These are phyloP conservation scores for Rhodotorula sp. DNA, from an alignment of 1,284 basidiomycete species.

Conservation along the genomic window DNA sequence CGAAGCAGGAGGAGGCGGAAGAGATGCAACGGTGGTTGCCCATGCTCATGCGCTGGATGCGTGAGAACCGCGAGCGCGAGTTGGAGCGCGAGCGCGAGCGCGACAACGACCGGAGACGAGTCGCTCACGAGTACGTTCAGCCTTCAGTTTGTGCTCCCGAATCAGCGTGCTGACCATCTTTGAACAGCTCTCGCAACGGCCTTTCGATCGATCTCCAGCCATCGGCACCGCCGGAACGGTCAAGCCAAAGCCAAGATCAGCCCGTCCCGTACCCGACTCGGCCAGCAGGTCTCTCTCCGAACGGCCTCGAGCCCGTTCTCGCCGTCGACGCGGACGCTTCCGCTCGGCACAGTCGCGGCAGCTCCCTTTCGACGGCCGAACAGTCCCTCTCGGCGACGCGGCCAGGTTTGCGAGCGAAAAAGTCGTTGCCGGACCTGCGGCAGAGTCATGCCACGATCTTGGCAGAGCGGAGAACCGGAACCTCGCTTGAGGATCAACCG, in stretches of 20 bases:
- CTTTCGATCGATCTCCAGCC: no score
- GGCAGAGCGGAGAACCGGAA: constrained; percentile 40
- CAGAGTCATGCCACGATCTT: constrained; percentile 54
- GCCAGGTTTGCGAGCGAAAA: constrained; percentile 56
- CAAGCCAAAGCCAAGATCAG: no score
- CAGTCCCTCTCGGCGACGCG: constrained; percentile 3
- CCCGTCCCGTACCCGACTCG: no score
- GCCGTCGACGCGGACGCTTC: constrained; percentile 32
- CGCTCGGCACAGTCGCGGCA: constrained; percentile 58
- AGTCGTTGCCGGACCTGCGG: constrained; percentile 83
- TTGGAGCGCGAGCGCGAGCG: constrained; percentile 19
- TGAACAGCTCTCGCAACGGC: no score
- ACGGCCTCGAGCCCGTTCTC: neutral
- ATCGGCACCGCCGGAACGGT: no score
- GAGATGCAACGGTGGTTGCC: constrained; percentile 61
- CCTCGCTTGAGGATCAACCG: constrained; percentile 5
- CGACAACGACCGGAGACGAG: constrained; percentile 15
- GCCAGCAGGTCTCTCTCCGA: no score
- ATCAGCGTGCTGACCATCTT: neutral
- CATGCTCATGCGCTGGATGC: constrained; percentile 65
- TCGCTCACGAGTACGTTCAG: neutral
- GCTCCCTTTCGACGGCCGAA: constrained; percentile 55
- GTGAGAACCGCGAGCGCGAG: constrained; percentile 26
- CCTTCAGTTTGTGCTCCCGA: neutral
- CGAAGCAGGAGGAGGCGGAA: constrained; percentile 49